Evolutionary conservation across 2,329 filamentous ascomycete species (phyloP).

Genomic region (Aspergillus clavatus): DNA sequence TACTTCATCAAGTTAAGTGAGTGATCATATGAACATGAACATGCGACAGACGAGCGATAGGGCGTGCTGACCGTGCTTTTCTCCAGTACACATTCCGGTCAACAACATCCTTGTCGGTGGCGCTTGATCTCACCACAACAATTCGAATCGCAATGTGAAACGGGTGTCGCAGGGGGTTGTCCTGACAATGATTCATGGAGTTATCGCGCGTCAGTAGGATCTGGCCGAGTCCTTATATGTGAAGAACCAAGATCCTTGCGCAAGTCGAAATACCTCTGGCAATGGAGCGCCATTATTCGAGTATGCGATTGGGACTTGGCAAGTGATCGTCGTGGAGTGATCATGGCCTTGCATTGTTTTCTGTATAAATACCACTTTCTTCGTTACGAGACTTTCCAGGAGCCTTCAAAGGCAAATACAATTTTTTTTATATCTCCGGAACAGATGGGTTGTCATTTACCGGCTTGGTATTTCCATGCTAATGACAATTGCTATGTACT

Average conservation of each 20-base stretch:
- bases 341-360: constrained; percentile 4
- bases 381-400: background rate
- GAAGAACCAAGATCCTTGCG: background rate
- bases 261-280: background rate
- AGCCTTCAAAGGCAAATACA: background rate
- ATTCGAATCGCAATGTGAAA: background rate
- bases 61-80: constrained; percentile 11
- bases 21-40: constrained; percentile 18
- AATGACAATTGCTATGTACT: background rate
- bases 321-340: background rate
- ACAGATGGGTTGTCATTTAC: background rate
- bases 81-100: constrained; percentile 46
- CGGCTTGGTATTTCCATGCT: background rate
- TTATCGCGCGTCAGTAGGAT: background rate
- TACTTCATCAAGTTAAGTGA: constrained; percentile 58
- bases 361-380: constrained; percentile 8
- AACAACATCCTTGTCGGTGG: constrained; percentile 49
- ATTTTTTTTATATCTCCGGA: background rate
- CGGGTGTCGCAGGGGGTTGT: background rate
- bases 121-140: constrained; percentile 25
- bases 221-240: background rate
- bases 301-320: background rate
- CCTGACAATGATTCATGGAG: background rate
- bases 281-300: background rate
- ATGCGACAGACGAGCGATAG: background rate